A percentile compares a stretch with the other conserved stretches of the same genome.
phyloP scores from a whole-genome alignment of 2,329 filamentous ascomycete genomes.

The Fusarium scirpi region DNA sequence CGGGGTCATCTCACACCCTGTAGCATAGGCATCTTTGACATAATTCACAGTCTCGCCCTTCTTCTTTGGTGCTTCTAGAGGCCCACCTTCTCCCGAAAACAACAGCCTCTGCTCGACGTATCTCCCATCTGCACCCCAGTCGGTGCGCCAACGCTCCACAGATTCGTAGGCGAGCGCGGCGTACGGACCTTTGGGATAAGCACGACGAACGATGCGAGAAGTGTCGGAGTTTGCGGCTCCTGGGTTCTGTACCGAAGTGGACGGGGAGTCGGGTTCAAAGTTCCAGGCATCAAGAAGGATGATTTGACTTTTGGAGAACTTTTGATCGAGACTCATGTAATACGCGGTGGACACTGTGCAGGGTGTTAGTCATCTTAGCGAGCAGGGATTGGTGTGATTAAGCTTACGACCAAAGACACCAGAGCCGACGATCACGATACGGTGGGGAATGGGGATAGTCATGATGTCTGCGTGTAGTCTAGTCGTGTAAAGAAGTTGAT shows the following conservation, averaged over 20 bases:
- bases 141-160: conserved; percentile 3
- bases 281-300: conserved; percentile 1
- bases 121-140: conserved; percentile 1
- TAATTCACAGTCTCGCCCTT: conserved; percentile 1
- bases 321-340: neutral
- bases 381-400: neutral
- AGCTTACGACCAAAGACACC: conserved; percentile 2
- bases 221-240: conserved; percentile 1
- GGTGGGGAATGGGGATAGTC: neutral
- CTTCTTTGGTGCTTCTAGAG: neutral
- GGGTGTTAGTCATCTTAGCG: neutral
- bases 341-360: neutral
- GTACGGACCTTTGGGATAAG: conserved; percentile 1
- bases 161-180: conserved; percentile 4
- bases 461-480: neutral
- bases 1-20: neutral
- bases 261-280: neutral
- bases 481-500: neutral
- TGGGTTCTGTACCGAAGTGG: neutral
- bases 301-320: neutral
- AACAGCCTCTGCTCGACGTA: neutral
- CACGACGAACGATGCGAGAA: neutral
- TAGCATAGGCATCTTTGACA: conserved; percentile 1
- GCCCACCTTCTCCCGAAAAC: neutral
- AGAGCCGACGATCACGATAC: neutral